phyloP scores from a whole-genome alignment of 257 asterid genomes.

The Ilex aquifolium region DNA sequence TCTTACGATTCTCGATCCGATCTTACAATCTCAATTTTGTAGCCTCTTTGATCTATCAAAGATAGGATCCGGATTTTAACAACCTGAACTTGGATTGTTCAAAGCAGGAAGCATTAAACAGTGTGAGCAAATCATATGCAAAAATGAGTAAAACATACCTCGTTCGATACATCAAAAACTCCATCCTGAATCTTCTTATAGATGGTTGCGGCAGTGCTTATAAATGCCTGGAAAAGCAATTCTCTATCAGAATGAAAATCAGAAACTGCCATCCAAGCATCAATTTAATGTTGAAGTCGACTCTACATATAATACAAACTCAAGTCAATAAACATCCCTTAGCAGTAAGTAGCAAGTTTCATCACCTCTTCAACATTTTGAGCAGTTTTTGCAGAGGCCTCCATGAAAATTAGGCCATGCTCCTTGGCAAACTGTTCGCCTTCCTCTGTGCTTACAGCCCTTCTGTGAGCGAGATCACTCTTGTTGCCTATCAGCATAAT shows the following conservation, averaged over 20 bases:
- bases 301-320: background rate
- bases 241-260: background rate
- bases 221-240: conserved; percentile 61
- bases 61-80: no score
- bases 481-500: conserved; percentile 83
- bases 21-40: no score
- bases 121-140: background rate
- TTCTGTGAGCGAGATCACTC: conserved; percentile 69
- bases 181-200: conserved; percentile 97
- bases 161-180: conserved; percentile 87
- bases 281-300: background rate
- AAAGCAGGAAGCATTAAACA: background rate
- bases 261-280: background rate
- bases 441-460: conserved; percentile 84
- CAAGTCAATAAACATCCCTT: background rate
- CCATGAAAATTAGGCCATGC: conserved; percentile 78
- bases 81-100: no score
- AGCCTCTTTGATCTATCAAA: no score
- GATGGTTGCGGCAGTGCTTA: conserved; percentile 76
- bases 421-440: conserved; percentile 78
- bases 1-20: no score
- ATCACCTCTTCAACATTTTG: conserved; percentile 83
- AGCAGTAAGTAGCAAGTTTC: background rate
- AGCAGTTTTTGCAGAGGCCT: conserved; percentile 84
- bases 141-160: conserved; percentile 38